Percentiles rank a stretch among this genome's conserved stretches.
These are phyloP conservation scores for Phaeoacremonium minimum DNA, from an alignment of 2,329 filamentous ascomycete species.

Conservation along the genomic window DNA sequence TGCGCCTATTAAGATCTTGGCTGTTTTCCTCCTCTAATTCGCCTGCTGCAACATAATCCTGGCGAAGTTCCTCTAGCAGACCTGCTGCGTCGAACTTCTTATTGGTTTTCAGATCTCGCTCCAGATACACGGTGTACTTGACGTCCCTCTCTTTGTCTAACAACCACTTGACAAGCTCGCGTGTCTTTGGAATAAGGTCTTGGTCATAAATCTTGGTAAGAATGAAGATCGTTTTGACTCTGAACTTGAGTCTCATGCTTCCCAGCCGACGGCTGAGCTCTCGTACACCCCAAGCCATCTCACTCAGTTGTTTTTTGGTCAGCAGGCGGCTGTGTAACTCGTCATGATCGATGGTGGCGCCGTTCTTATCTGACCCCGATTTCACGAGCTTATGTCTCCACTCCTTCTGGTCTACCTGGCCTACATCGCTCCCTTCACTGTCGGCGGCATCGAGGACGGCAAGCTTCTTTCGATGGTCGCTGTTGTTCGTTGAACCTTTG, in stretches of 20 bases:
- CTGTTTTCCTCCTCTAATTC: constrained; percentile 27
- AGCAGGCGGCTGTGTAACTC: constrained; percentile 64
- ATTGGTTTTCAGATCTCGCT: constrained; percentile 68
- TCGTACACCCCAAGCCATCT: constrained; percentile 95
- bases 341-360: constrained; percentile 17
- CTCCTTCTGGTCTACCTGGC: constrained; percentile 52
- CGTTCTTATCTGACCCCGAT: constrained; percentile 24
- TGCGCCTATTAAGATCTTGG: constrained; percentile 39
- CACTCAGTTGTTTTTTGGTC: constrained; percentile 90
- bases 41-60: constrained; percentile 27
- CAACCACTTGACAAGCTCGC: constrained; percentile 77
- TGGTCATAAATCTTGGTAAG: constrained; percentile 90
- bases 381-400: constrained; percentile 48
- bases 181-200: constrained; percentile 70
- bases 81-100: constrained; percentile 69
- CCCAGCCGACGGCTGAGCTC: constrained; percentile 84
- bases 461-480: constrained; percentile 12
- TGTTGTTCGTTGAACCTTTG: constrained; percentile 23
- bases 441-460: constrained; percentile 16
- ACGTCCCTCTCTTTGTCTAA: constrained; percentile 64
- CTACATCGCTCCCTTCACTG: constrained; percentile 35
- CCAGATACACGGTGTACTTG: constrained; percentile 76
- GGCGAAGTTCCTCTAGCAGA: constrained; percentile 57
- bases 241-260: constrained; percentile 76
- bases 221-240: constrained; percentile 78